Evolutionary conservation across 1,284 basidiomycete species (phyloP).

Genomic region (Meira nashicola): DNA sequence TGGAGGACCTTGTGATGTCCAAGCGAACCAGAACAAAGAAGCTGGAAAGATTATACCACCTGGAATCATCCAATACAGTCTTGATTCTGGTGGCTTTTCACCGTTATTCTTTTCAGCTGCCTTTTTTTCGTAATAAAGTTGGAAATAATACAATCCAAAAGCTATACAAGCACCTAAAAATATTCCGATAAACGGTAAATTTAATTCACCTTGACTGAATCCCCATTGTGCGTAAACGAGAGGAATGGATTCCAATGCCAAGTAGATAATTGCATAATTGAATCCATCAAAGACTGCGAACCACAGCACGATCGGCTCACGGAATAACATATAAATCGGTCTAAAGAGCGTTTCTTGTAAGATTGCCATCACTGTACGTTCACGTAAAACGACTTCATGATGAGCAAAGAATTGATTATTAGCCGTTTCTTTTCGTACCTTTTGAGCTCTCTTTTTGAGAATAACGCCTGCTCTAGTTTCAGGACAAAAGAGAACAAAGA

Average conservation of each 20-base stretch:
- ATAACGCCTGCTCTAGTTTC: conserved; percentile 47
- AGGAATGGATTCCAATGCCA: conserved; percentile 53
- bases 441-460: conserved; percentile 49
- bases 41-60: conserved; percentile 15
- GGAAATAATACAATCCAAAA: conserved; percentile 24
- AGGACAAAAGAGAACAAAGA: conserved; percentile 27
- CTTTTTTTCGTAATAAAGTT: conserved; percentile 15
- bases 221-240: conserved; percentile 48
- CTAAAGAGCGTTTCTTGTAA: conserved; percentile 40
- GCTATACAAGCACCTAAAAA: conserved; percentile 29
- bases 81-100: conserved; percentile 9
- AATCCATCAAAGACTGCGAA: conserved; percentile 42
- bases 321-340: conserved; percentile 44
- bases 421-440: conserved; percentile 47
- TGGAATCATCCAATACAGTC: conserved; percentile 15
- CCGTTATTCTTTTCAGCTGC: conserved; percentile 6
- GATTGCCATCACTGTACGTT: conserved; percentile 24
- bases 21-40: conserved; percentile 36
- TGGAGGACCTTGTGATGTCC: conserved; percentile 30
- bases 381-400: conserved; percentile 50
- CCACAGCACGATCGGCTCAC: conserved; percentile 49
- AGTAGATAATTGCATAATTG: conserved; percentile 52
- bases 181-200: conserved; percentile 34
- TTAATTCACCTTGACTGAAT: conserved; percentile 27
- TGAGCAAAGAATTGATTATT: conserved; percentile 50